Conservation (phyloP, 805 yeast genomes). For the Ogataea corticis region DNA sequence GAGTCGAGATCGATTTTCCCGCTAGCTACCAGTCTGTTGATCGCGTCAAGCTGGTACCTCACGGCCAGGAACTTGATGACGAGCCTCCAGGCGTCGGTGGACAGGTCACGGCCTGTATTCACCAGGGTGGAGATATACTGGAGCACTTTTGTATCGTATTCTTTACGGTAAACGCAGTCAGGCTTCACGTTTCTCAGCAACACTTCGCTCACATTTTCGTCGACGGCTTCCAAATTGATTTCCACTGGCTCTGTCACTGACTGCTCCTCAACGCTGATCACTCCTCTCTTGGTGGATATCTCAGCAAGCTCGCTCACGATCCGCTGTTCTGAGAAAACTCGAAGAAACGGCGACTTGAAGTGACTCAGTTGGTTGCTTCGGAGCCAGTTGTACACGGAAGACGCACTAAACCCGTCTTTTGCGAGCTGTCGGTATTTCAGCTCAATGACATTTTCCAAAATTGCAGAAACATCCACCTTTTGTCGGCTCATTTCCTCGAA, state of each 20-base stretch:
- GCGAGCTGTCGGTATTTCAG: not conserved
- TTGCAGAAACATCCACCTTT: not conserved
- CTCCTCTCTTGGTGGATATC: no score
- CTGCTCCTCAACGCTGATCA: no score
- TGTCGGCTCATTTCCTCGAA: constrained; percentile 5
- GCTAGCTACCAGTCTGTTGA: not conserved
- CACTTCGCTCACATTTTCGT: not conserved
- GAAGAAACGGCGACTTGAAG: not conserved
- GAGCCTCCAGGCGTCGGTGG: constrained; percentile 2
- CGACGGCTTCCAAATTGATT: not conserved
- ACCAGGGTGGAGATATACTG: not conserved
- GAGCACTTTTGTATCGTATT: constrained; percentile 1
- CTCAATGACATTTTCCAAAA: not conserved
- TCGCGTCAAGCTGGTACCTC: constrained; percentile 4
- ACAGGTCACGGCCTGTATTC: not conserved
- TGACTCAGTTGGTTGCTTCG: not conserved
- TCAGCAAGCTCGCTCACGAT: not conserved
- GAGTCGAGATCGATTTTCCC: not conserved
- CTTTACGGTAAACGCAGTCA: not conserved
- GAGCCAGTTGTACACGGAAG: constrained; percentile 3
- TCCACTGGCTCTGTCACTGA: not conserved
- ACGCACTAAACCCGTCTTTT: not conserved
- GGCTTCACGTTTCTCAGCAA: not conserved
- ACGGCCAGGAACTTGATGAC: constrained; percentile 4
- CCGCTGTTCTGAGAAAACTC: not conserved